Evolutionary conservation across 306 rosid species (phyloP).

Genomic region (Malus sieversii): DNA sequence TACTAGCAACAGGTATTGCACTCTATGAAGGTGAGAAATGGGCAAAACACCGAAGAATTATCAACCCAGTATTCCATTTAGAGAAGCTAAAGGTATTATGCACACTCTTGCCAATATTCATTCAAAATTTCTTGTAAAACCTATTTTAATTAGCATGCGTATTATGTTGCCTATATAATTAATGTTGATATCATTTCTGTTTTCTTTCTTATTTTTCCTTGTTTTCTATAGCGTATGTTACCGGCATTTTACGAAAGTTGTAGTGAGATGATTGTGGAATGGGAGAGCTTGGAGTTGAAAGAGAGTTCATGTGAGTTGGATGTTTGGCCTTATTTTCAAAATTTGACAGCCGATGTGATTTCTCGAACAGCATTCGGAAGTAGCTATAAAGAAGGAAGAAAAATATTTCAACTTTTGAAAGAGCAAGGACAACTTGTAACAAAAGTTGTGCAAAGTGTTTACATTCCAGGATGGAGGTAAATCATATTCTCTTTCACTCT

Average conservation of each 20-base stretch:
- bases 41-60: conserved; percentile 39
- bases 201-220: too few species aligned
- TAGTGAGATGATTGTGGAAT: not conserved
- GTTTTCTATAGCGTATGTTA: not conserved
- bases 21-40: conserved; percentile 35
- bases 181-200: not conserved
- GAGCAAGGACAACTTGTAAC: not conserved
- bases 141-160: too few species aligned
- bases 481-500: not conserved
- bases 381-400: not conserved
- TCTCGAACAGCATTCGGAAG: not conserved
- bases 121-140: not conserved
- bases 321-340: not conserved
- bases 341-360: not conserved
- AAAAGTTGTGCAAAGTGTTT: not conserved
- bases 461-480: not conserved
- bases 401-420: not conserved
- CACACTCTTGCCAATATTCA: not conserved
- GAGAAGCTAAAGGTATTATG: conserved; percentile 45
- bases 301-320: not conserved
- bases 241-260: not conserved
- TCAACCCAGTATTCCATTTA: conserved; percentile 36
- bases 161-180: not conserved
- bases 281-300: not conserved
- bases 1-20: not conserved